Base-by-base conservation (phyloP, 306 rosid genomes). In the Albizia julibrissin region DNA sequence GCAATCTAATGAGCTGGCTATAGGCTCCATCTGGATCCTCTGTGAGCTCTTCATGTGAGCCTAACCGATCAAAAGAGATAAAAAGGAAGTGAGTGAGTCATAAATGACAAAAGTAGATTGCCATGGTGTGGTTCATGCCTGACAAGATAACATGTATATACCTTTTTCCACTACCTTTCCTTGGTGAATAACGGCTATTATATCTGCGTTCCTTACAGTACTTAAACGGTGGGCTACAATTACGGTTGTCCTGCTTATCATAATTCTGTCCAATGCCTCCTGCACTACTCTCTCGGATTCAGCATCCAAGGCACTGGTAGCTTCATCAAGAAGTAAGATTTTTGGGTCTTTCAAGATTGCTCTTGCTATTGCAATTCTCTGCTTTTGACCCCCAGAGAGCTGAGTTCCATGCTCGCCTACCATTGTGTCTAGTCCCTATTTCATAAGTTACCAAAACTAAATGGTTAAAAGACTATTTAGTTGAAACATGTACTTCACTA, bases 371-470 rank as follows among this genome's bases (percentile, higher is more conserved):
- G 97, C 93, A 34, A 88, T 80, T 80, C 91, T 88, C 67, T 90
- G 91, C 85, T 90, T 90, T 65, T 90, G 93, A 52, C 94, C 94
- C 54, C 94, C 94, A 34, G 92, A 91, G 73, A 91, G 86, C 78
- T 91, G 95, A 34, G 91, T 89, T 80, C 95, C 95, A 78, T 89
- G 91, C 80, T 87, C 93, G 22, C 95, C 95, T 56, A 89, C 95
- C 91, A 91, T 81, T 43, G 95, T 91, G 31, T 91, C 89, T 21
- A 89, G 85, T 37, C 93, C 95, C 95, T 91, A 15, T 72, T 58
- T 68, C 58, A 71, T 37, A 24, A 64, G 72, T 80, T 64, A 10
- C 16, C 69, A 62, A 27, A 62, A 62, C 8, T 27, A 62, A 62
- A 19, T 61, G 37, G 67, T 62, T 64, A 64, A 62, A 27, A 1